Evolutionary conservation across 192 early-diverging fungal species (phyloP), one percentile per base, ranked within the genome.

Genomic region (Blastocladiella britannica): DNA sequence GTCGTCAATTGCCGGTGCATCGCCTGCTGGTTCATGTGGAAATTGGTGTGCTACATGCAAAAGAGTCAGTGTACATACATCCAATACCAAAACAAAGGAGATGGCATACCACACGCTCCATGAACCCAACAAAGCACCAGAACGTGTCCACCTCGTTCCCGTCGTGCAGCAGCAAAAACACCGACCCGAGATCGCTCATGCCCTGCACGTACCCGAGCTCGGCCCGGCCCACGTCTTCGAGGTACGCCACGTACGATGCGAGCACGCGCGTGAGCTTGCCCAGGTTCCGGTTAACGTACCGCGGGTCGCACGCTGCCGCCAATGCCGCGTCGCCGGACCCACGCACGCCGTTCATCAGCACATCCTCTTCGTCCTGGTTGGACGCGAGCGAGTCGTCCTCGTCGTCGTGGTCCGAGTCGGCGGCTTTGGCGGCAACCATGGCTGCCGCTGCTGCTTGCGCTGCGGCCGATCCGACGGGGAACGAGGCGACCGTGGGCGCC

Each of bases 201-300:
- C 95, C 95, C 67, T 99, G 92, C 0, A 96, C 92, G 60, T 92
- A 96, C 25, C 89, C 89, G 43, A 70, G 55, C 54, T 60, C 37
- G 57, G 58, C 64, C 67, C 69, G 60, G 37, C n/a, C 37, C 12
- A 47, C n/a, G 15, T 47, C 51, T 26, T 28, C 61, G 31, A 30
- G 54, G n/a, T 52, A 31, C n/a, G 25, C 30, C 31, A 58, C 37
- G 37, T 47, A 62, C 53, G 23, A 12, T 61, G 18, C 20, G 23
- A 31, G 53, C 55, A 51, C 30, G 15, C n/a, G 28, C 43, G 56
- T 28, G 20, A 28, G 9, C 26, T 25, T 26, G 20, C 43, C 56
- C 65, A 18, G n/a, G 55, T 53, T 18, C 29, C 57, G 47, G 55
- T 58, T 55, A 65, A 60, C 4, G 43, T 53, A n/a, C n/a, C n/a